phyloP scores from a whole-genome alignment of 2,329 filamentous ascomycete genomes.

The Exophiala sp. region DNA sequence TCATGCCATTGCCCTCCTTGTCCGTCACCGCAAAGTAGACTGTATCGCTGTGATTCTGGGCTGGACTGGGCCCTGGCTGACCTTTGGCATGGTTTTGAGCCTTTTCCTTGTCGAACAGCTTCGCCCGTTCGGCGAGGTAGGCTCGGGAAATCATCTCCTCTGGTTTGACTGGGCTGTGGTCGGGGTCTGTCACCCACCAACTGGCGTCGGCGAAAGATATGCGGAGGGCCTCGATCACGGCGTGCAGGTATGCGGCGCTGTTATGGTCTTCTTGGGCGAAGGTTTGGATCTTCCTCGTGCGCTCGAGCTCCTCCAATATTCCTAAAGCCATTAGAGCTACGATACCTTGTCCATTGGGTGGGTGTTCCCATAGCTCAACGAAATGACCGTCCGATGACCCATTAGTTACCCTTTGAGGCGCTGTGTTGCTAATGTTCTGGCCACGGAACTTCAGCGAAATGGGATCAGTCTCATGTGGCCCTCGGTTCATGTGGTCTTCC shows the following conservation, averaged over 20 bases:
- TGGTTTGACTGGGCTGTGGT: slow-evolving; percentile 54
- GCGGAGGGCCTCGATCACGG: slow-evolving; percentile 77
- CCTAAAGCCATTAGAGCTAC: slow-evolving; percentile 91
- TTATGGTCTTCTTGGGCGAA: slow-evolving; percentile 74
- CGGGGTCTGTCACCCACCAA: slow-evolving; percentile 77
- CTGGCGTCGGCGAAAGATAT: slow-evolving; percentile 83
- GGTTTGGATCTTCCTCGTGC: slow-evolving; percentile 63
- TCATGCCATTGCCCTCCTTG: slow-evolving; percentile 76
- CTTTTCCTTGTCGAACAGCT: slow-evolving; percentile 54
- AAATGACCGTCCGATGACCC: slow-evolving; percentile 20
- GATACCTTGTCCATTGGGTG: slow-evolving; percentile 92
- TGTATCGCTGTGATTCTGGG: slow-evolving; percentile 79
- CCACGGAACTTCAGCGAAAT: slow-evolving; percentile 75
- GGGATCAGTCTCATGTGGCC: slow-evolving; percentile 74
- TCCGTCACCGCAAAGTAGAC: slow-evolving; percentile 91
- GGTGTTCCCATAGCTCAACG: slow-evolving; percentile 90
- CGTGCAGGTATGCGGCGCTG: slow-evolving; percentile 72
- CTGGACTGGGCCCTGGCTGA: slow-evolving; percentile 56
- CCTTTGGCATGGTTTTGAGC: slow-evolving; percentile 59
- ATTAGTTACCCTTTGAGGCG: slow-evolving; percentile 41
- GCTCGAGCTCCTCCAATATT: slow-evolving; percentile 80
- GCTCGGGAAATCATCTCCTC: slow-evolving; percentile 61
- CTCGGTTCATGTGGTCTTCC: slow-evolving; percentile 63
- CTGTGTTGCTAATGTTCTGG: slow-evolving; percentile 46
- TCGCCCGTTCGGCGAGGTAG: slow-evolving; percentile 67